These are phyloP conservation scores for Xylariaceae sp. DNA, from an alignment of 2,329 filamentous ascomycete genomes.

Conservation along the genomic window DNA sequence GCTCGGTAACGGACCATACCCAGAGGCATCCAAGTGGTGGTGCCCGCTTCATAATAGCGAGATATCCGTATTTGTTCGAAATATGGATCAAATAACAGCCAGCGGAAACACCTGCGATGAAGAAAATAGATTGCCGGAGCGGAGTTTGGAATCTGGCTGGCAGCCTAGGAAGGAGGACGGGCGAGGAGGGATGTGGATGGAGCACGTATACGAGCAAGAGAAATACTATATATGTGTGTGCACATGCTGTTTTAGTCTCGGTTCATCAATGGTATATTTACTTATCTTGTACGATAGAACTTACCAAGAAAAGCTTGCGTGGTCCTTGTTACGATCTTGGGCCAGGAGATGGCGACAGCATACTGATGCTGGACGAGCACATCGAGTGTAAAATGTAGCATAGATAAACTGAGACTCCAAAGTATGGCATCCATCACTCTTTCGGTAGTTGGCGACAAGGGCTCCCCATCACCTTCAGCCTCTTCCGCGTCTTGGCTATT, in stretches of 20 bases:
- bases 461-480: constrained; percentile 38
- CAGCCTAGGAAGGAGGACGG: constrained; percentile 53
- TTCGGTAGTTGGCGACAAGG: constrained; percentile 48
- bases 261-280: not conserved
- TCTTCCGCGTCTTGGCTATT: constrained; percentile 42
- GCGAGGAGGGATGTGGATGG: constrained; percentile 55
- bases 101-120: constrained; percentile 58
- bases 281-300: constrained; percentile 12
- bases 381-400: constrained; percentile 77
- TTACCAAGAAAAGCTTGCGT: constrained; percentile 56
- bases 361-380: constrained; percentile 81
- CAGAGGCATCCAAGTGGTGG: constrained; percentile 89
- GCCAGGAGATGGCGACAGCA: constrained; percentile 66
- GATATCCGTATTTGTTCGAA: constrained; percentile 78
- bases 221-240: constrained; percentile 50
- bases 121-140: constrained; percentile 65
- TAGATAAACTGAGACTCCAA: constrained; percentile 65
- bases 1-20: constrained; percentile 91
- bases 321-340: constrained; percentile 55
- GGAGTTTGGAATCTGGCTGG: constrained; percentile 48
- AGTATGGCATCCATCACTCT: constrained; percentile 58
- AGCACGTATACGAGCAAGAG: constrained; percentile 58
- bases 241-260: constrained; percentile 8
- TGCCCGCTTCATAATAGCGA: constrained; percentile 87
- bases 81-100: constrained; percentile 83